Base-by-base conservation (phyloP, 2,329 filamentous ascomycete genomes). In the Aspergillus neoniger region DNA sequence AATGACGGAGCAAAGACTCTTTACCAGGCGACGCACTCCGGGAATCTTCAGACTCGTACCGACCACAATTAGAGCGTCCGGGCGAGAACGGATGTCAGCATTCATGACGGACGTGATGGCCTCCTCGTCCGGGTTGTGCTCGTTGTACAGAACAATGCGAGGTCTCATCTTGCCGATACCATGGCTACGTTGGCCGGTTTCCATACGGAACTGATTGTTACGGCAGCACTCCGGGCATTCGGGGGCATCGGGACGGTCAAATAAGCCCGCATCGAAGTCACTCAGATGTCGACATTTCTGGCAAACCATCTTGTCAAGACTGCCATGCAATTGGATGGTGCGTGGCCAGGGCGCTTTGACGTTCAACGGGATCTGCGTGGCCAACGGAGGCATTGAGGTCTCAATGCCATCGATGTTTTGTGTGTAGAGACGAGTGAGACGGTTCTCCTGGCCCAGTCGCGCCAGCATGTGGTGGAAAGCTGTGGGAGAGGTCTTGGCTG, bases 391-490 rank as follows among this genome's bases (percentile, higher is more conserved):
- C 76, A 99, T 84, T 7, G 87, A 86, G 0, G 91, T 95, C 70
- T 99, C 95, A 66, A 99, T 90, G 60, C 93, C 92, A 78, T 99
- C 95, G 36, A 99, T 94, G 69, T 99, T 99, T 73, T 99, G 95
- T 2, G 91, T 94, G 76, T 99, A 99, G 6, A 99, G 84, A 47
- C 95, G 91, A 72, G 97, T 82, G 23, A 99, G 80, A 19, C 95
- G 91, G 47, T 90, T 91, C 77, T 98, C 92, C 60, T 91, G 85
- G 4, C 94, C 91, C 21, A 99, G 83, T 3, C 92, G 94, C 51
- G 95, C 95, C 47, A 99, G 84, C 76, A 99, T 85, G 73, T 97
- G 91, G 80, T 99, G 95, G 73, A 99, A 99, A 2, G 87, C 83
- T 1, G 95, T 97, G 12, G 95, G 92, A 65, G 88, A 79, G 57